phyloP scores from a whole-genome alignment of 106 monocot species.

The Allium sativum region DNA sequence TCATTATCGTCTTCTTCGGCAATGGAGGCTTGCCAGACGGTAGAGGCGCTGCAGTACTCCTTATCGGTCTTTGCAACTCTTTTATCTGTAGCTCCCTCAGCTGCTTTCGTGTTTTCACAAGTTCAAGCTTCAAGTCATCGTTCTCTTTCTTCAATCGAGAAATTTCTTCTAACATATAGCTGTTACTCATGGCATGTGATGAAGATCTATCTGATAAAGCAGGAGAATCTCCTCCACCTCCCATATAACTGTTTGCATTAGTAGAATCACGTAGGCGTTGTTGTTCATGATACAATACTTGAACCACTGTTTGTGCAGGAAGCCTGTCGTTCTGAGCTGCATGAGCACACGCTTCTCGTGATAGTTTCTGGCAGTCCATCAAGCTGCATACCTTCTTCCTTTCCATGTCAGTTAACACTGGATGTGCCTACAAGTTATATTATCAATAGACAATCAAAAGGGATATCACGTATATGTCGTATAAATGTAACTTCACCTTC shows the following conservation, averaged over 20 bases:
- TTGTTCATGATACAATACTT: conserved; percentile 56
- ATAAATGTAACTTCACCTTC: conserved; percentile 31
- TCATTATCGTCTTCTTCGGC: conserved; percentile 70
- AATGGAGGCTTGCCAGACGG: conserved; percentile 40
- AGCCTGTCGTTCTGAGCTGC: conserved; percentile 90
- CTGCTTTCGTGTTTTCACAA: conserved; percentile 43
- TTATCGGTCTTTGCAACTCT: conserved; percentile 20
- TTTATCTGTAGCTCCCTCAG: conserved; percentile 26
- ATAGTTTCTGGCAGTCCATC: conserved; percentile 82
- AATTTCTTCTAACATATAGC: conserved; percentile 32
- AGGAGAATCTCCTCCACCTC: conserved; percentile 35
- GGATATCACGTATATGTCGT: no score
- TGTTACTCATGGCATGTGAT: not conserved
- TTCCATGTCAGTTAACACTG: conserved; percentile 40
- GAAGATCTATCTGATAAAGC: conserved; percentile 17
- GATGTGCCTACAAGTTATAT: conserved; percentile 49
- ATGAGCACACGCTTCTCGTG: conserved; percentile 84
- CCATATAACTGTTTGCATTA: conserved; percentile 2
- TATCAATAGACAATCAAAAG: no score
- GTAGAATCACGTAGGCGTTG: conserved; percentile 37
- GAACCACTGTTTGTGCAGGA: conserved; percentile 59
- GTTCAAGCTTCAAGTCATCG: conserved; percentile 52
- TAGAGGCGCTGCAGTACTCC: not conserved
- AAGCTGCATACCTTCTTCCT: conserved; percentile 66
- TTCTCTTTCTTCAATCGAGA: conserved; percentile 56